phyloP scores from a whole-genome alignment of 345 rosid species.

The Ceriops tagal region DNA sequence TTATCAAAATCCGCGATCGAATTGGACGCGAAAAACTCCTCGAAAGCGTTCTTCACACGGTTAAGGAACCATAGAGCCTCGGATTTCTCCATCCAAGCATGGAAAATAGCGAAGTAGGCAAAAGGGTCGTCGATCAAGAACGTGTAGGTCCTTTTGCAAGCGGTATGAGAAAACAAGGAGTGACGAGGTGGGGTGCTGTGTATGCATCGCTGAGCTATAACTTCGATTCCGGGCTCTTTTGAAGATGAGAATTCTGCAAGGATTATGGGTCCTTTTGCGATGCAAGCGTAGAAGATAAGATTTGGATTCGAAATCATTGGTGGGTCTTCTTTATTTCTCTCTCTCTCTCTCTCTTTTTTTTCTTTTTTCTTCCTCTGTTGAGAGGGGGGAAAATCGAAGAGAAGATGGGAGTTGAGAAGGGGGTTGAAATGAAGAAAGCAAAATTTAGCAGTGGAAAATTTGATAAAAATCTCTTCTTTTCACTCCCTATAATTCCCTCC shows the following conservation, averaged over 20 bases:
- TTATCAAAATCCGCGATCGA: slow-evolving; percentile 25
- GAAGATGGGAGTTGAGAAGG: not conserved
- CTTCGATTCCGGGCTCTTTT: slow-evolving; percentile 48
- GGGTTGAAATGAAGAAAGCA: not conserved
- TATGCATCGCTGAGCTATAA: slow-evolving; percentile 54
- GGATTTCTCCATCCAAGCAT: slow-evolving; percentile 39
- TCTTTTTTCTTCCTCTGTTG: not conserved
- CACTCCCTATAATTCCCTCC: too few relatives aligned
- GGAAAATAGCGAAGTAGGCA: slow-evolving; percentile 55
- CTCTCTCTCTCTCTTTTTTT: not conserved
- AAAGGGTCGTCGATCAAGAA: slow-evolving; percentile 57
- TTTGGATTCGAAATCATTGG: slow-evolving; percentile 64
- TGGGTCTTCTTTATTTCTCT: not conserved
- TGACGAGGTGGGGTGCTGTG: slow-evolving; percentile 65
- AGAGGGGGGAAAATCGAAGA: not conserved
- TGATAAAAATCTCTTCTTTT: not conserved
- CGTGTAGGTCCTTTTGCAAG: slow-evolving; percentile 43
- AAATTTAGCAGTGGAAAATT: not conserved
- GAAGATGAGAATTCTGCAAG: slow-evolving; percentile 53
- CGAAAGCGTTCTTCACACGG: slow-evolving; percentile 44
- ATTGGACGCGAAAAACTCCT: slow-evolving; percentile 37
- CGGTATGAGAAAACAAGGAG: slow-evolving; percentile 69
- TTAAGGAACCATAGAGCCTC: slow-evolving; percentile 54
- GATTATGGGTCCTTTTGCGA: slow-evolving; percentile 55
- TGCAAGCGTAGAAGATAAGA: slow-evolving; percentile 56